A percentile compares a stretch with the other conserved stretches of the same genome.
phyloP scores from a whole-genome alignment of 208 protist genomes.

The Eutreptiella sp. region DNA sequence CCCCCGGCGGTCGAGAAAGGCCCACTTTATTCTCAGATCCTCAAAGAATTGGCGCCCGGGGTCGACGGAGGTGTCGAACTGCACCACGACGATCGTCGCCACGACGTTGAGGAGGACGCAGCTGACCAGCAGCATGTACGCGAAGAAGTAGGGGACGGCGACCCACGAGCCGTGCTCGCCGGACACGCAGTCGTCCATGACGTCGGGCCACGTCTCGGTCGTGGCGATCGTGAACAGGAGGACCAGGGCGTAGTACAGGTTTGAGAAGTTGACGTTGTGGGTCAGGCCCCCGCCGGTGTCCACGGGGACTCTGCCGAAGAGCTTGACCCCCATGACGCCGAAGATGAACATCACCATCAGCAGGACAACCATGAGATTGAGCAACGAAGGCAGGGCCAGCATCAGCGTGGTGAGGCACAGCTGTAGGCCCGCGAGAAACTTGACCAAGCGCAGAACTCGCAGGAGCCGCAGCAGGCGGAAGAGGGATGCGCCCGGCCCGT shows the following conservation, averaged over 20 bases:
- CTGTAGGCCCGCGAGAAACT: conserved; percentile 2
- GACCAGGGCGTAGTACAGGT: conserved; percentile 18
- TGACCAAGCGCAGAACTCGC: conserved; percentile 14
- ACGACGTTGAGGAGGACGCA: too few species aligned
- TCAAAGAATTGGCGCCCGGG: too few species aligned
- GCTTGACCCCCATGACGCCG: conserved; percentile 24
- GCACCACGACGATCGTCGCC: too few species aligned
- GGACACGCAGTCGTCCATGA: conserved; percentile 27
- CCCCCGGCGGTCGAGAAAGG: too few species aligned
- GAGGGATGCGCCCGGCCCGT: background rate
- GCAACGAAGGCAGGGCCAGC: conserved; percentile 13
- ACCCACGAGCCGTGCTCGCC: too few species aligned
- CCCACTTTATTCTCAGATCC: too few species aligned
- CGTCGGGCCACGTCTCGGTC: conserved; percentile 26
- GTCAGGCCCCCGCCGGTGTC: background rate
- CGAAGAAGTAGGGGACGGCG: too few species aligned
- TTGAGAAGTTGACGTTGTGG: conserved; percentile 26
- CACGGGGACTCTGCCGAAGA: conserved; percentile 17
- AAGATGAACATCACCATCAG: conserved; percentile 28
- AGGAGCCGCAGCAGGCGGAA: conserved; percentile 19
- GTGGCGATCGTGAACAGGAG: conserved; percentile 27
- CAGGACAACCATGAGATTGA: conserved; percentile 20
- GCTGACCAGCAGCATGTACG: too few species aligned
- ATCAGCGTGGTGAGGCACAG: conserved; percentile 10
- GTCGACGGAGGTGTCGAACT: too few species aligned